These are phyloP conservation scores for Pouteria campechiana DNA, from an alignment of 179 eudicot species.

Conservation along the genomic window DNA sequence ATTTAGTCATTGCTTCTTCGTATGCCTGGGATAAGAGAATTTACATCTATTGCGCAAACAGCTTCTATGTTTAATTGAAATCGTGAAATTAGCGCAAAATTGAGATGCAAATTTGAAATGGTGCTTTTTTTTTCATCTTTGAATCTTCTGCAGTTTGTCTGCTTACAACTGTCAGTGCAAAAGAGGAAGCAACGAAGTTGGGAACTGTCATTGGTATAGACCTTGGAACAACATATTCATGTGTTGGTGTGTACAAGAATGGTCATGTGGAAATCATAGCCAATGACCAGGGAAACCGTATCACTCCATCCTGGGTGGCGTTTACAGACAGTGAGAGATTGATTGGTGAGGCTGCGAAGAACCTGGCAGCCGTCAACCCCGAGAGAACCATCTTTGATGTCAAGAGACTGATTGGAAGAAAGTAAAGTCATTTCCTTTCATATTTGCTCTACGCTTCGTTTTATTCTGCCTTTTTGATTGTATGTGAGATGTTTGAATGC, in stretches of 20 bases:
- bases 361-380: conserved; percentile 23
- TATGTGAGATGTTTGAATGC: too few relatives aligned
- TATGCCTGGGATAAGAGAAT: too few relatives aligned
- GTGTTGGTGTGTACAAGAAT: conserved; percentile 28
- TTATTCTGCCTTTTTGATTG: neutral
- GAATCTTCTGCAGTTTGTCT: too few relatives aligned
- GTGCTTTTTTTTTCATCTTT: too few relatives aligned
- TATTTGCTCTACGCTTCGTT: neutral
- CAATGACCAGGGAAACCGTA: conserved; percentile 35
- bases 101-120: too few relatives aligned
- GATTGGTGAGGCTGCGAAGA: conserved; percentile 33
- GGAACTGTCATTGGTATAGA: conserved; percentile 34
- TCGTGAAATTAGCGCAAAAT: too few relatives aligned
- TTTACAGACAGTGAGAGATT: conserved; percentile 22
- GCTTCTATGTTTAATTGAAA: too few relatives aligned
- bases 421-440: conserved; percentile 9
- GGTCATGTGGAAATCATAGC: conserved; percentile 27
- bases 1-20: too few relatives aligned
- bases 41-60: too few relatives aligned
- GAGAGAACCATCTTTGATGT: conserved; percentile 30
- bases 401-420: conserved; percentile 33
- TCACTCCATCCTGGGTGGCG: conserved; percentile 33
- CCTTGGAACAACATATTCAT: conserved; percentile 30
- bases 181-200: conserved; percentile 16
- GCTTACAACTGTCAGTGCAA: conserved; percentile 12